Evolutionary conservation across 108 stramenopile species (phyloP), one percentile per base, ranked within the genome.

Genomic region (Skeletonema marinoi): DNA sequence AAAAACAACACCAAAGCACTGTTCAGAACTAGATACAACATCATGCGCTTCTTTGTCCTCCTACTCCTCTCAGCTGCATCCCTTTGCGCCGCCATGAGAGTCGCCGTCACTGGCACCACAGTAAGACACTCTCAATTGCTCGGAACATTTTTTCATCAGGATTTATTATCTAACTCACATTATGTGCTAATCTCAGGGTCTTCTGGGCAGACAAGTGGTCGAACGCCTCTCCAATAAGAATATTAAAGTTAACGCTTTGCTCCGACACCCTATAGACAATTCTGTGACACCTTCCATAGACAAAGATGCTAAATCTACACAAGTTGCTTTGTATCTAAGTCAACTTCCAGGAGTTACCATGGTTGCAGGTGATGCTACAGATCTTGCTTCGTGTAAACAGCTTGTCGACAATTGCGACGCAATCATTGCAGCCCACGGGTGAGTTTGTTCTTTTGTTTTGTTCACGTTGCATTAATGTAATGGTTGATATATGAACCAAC

Each of bases 361-460:
- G 70, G 63, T 86, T n/a, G 41, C 68, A 32, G 90, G 87, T 5
- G 88, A 88, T 71, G 83, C 85, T 31, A 78, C 62, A 17, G 60
- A 89, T 41, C 17, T 39, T 10, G 38, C 17, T 4, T 68, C 77
- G 17, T 65, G 89, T 56, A 65, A 60, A 32, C 65, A 67, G 25
- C 81, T 90, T 14, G 39, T 93, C 25, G 6, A 81, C 46, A 90
- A 74, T 12, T 91, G 90, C 73, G 68, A 73, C 31, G 84, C 82
- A 35, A 21, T 87, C 60, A 69, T 86, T 74, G 75, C 88, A 63
- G 42, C 68, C 46, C 78, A 76, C 77, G 90, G 74, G 38, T 41
- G 39, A 41, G 39, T 41, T 12, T 2, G 33, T 41, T 41, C 39
- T 41, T 41, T 35, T 35, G 33, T 35, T 35, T 6, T 35, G 33